Conservation (phyloP, 139 green algal species). For the Tetraselmis chui region DNA sequence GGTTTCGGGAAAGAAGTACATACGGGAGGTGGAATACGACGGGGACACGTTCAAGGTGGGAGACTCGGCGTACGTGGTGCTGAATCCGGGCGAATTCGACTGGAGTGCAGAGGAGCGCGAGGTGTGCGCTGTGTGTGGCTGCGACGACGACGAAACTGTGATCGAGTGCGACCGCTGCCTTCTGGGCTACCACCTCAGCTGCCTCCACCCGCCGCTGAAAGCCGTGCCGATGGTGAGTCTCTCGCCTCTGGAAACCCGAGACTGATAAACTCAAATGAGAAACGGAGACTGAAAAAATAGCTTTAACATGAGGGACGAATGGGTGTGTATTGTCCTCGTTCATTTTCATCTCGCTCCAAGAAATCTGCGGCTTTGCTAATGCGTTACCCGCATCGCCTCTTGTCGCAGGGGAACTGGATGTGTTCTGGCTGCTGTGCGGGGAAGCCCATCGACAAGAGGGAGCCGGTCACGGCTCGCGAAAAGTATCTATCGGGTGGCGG, state of each 20-base stretch:
- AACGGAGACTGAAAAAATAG: too few species aligned
- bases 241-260: constrained; percentile 17
- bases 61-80: background rate
- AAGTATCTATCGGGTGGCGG: constrained; percentile 41
- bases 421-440: constrained; percentile 48
- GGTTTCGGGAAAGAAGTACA: background rate
- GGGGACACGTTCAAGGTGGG: background rate
- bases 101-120: constrained; percentile 7
- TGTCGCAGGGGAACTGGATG: constrained; percentile 56
- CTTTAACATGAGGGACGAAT: too few species aligned
- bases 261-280: background rate
- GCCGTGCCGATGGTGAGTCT: constrained; percentile 57
- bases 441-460: background rate
- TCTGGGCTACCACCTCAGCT: constrained; percentile 76
- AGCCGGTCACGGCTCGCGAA: constrained; percentile 28
- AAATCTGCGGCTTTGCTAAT: background rate
- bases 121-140: constrained; percentile 22
- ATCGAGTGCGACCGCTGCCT: constrained; percentile 88
- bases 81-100: background rate
- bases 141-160: constrained; percentile 35
- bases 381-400: background rate
- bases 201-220: constrained; percentile 64
- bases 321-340: too few species aligned
- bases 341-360: background rate
- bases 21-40: background rate